These are phyloP conservation scores for Hortaea sp. DNA, from an alignment of 2,329 filamentous ascomycete species.

Conservation along the genomic window DNA sequence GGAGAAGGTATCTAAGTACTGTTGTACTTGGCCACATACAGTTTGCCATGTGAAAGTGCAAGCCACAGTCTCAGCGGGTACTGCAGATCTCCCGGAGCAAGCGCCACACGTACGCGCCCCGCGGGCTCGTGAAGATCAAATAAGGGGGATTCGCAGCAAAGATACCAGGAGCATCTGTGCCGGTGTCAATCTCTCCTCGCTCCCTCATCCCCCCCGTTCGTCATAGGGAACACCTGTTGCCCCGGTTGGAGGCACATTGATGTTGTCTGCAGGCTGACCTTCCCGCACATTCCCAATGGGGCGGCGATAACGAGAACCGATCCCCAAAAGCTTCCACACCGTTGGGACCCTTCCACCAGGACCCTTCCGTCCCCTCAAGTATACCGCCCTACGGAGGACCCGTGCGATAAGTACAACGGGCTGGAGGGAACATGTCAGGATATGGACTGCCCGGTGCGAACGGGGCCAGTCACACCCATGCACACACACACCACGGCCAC, in stretches of 20 bases:
- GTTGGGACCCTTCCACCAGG: neutral
- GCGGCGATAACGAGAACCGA: neutral
- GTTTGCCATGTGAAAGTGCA: neutral
- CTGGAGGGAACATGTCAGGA: slow-evolving; percentile 20
- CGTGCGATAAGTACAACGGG: too few species aligned
- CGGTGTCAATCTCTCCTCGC: neutral
- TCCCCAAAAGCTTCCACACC: neutral
- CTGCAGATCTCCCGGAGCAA: neutral
- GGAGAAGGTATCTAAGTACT: too few species aligned
- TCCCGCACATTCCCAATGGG: neutral
- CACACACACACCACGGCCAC: slow-evolving; percentile 19
- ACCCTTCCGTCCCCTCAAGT: neutral
- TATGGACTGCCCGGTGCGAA: slow-evolving; percentile 31
- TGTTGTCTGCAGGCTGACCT: neutral
- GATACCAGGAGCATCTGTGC: neutral
- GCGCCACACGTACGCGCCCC: neutral
- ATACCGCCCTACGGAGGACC: too few species aligned
- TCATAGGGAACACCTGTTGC: too few species aligned
- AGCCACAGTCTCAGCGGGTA: neutral
- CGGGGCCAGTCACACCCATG: slow-evolving; percentile 10
- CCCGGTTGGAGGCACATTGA: too few species aligned
- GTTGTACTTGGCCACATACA: too few species aligned
- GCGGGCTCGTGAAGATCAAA: neutral
- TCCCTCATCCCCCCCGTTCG: neutral
- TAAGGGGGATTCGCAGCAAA: neutral